phyloP scores from a whole-genome alignment of 1,284 basidiomycete genomes.

The Microbotryum intermedium region DNA sequence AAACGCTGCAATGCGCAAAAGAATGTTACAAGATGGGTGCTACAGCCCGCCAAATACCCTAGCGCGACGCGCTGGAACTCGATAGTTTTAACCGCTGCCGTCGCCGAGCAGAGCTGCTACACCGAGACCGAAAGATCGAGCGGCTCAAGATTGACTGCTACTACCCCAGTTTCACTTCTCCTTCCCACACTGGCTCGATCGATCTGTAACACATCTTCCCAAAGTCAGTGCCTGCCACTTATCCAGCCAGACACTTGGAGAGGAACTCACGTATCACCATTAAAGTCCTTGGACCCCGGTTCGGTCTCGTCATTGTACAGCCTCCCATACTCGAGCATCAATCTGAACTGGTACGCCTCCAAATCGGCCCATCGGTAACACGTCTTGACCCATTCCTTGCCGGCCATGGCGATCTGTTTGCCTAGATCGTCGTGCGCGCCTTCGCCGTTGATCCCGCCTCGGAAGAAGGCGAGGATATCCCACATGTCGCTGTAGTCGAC shows the following conservation, averaged over 20 bases:
- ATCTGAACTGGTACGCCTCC: constrained; percentile 29
- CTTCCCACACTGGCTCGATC: constrained; percentile 26
- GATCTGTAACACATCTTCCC: not conserved
- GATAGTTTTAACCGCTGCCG: too few relatives aligned
- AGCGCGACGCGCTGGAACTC: too few relatives aligned
- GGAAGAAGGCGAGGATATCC: constrained; percentile 53
- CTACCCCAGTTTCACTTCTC: constrained; percentile 5
- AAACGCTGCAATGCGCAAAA: too few relatives aligned
- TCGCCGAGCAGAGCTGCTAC: too few relatives aligned
- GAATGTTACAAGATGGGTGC: too few relatives aligned
- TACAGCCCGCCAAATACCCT: too few relatives aligned
- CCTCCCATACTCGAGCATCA: constrained; percentile 31
- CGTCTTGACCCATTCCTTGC: constrained; percentile 32
- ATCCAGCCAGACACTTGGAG: too few relatives aligned
- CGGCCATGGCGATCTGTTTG: constrained; percentile 31
- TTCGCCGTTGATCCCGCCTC: constrained; percentile 38
- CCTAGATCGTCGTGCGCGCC: constrained; percentile 33
- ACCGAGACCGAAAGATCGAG: too few relatives aligned
- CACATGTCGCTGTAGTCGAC: constrained; percentile 45
- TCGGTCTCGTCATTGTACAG: constrained; percentile 30
- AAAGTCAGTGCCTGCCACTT: not conserved
- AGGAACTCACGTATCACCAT: constrained; percentile 19
- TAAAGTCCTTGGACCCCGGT: constrained; percentile 30
- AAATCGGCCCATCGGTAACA: constrained; percentile 29
- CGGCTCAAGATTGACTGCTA: too few relatives aligned